Evolutionary conservation across 2,329 filamentous ascomycete species (phyloP).

Genomic region (Talaromyces sp.): DNA sequence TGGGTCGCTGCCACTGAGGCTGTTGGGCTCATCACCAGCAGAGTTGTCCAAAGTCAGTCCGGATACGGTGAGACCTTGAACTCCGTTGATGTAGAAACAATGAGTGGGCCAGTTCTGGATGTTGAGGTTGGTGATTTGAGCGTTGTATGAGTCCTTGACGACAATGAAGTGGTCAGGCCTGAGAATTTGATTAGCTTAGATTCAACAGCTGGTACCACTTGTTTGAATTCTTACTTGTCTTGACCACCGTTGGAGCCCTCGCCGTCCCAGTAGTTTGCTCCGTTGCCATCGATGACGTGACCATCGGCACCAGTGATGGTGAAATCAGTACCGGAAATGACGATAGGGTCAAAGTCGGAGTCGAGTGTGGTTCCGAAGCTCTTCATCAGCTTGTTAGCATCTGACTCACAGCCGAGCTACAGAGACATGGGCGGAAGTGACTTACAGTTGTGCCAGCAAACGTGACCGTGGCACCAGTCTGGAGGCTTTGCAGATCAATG

Average conservation of each 20-base stretch:
- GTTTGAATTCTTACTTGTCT: slow-evolving; percentile 35
- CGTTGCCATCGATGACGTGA: slow-evolving; percentile 54
- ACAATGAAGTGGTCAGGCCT: slow-evolving; percentile 31
- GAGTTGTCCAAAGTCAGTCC: slow-evolving; percentile 56
- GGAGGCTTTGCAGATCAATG: slow-evolving; percentile 23
- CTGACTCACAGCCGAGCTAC: too few relatives aligned
- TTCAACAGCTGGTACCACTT: background rate
- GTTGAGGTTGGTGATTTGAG: slow-evolving; percentile 30
- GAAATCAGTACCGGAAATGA: slow-evolving; percentile 55
- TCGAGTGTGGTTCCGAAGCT: background rate
- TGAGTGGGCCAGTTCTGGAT: slow-evolving; percentile 35
- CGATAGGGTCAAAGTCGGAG: slow-evolving; percentile 61
- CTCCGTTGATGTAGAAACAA: slow-evolving; percentile 33
- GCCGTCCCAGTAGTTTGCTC: slow-evolving; percentile 59
- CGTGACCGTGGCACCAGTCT: slow-evolving; percentile 13
- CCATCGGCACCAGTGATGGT: slow-evolving; percentile 52
- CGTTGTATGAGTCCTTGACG: slow-evolving; percentile 15
- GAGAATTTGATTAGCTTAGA: background rate
- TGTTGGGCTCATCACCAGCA: slow-evolving; percentile 43
- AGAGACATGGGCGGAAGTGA: background rate
- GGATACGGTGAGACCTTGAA: slow-evolving; percentile 51
- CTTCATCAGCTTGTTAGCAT: background rate
- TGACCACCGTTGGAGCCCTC: slow-evolving; percentile 58
- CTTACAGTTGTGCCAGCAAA: slow-evolving; percentile 28
- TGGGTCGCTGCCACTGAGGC: slow-evolving; percentile 25